Conservation (phyloP, 192 early-diverging fungal species). For the Linnemannia hyalina region DNA sequence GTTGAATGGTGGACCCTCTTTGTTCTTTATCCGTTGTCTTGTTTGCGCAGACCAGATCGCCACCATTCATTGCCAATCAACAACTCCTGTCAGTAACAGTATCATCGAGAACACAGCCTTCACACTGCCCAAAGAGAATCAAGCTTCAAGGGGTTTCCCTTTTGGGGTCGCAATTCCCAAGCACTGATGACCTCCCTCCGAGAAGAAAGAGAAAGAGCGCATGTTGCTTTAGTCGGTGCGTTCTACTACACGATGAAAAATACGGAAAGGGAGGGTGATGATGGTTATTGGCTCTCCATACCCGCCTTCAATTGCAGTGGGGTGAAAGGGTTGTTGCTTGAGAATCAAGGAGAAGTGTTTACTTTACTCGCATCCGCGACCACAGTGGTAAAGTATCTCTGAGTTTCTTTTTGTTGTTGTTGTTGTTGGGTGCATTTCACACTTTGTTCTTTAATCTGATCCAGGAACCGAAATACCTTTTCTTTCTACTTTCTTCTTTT, state of each 20-base stretch:
- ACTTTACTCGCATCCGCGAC: neutral
- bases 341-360: neutral
- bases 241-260: neutral
- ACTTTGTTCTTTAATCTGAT: neutral
- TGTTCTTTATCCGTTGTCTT: neutral
- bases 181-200: neutral
- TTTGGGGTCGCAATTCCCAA: constrained; percentile 3
- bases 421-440: constrained; percentile 11
- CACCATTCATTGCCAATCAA: neutral
- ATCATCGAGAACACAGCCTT: neutral
- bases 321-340: neutral
- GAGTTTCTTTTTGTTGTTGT: neutral
- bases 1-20: neutral
- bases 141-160: neutral
- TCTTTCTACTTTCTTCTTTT: neutral
- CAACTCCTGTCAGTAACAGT: neutral
- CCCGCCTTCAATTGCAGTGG: neutral
- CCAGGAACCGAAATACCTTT: neutral
- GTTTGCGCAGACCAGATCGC: neutral
- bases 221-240: constrained; percentile 4
- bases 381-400: neutral
- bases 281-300: neutral
- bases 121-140: neutral
- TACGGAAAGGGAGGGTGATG: neutral
- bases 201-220: neutral